These are phyloP conservation scores for Cymbidium sinense DNA, from an alignment of 106 monocot species.

Conservation along the genomic window DNA sequence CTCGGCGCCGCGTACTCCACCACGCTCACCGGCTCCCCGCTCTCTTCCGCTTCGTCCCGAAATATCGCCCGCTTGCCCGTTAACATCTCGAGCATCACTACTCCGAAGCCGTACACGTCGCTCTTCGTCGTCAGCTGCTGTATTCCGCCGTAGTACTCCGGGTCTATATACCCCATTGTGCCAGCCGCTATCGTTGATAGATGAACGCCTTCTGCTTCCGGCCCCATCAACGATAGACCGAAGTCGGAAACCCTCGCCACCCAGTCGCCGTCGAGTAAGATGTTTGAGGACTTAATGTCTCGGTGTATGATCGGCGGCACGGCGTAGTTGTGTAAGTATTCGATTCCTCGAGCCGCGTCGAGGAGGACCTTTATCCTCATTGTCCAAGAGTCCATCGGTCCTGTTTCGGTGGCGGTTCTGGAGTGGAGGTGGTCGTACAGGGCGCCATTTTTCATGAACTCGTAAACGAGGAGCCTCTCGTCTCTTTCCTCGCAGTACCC, in stretches of 20 bases:
- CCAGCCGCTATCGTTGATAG: conserved; percentile 29
- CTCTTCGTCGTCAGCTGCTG: conserved; percentile 47
- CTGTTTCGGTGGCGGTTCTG: not conserved
- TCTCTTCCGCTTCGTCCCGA: conserved; percentile 25
- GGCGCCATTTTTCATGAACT: conserved; percentile 62
- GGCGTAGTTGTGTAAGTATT: conserved; percentile 58
- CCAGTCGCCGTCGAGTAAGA: conserved; percentile 49
- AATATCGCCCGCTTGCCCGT: conserved; percentile 65
- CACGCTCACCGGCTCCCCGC: conserved; percentile 49
- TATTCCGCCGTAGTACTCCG: conserved; percentile 59
- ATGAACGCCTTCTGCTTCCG: conserved; percentile 22
- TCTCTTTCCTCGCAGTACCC: conserved; percentile 47
- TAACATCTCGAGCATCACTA: conserved; percentile 26
- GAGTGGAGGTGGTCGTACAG: conserved; percentile 50
- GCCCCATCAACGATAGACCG: conserved; percentile 43
- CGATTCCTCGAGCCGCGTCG: conserved; percentile 45
- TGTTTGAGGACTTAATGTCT: conserved; percentile 72
- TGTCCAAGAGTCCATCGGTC: conserved; percentile 32
- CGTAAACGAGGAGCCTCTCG: conserved; percentile 57
- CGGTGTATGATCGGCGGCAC: conserved; percentile 61
- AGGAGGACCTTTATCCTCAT: conserved; percentile 46
- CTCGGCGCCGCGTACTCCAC: conserved; percentile 68
- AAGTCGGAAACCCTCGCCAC: conserved; percentile 54
- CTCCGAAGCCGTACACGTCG: conserved; percentile 61
- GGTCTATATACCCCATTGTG: conserved; percentile 57